These are phyloP conservation scores for Mallotus nudiflorus DNA, from an alignment of 345 rosid genomes.

Conservation along the genomic window DNA sequence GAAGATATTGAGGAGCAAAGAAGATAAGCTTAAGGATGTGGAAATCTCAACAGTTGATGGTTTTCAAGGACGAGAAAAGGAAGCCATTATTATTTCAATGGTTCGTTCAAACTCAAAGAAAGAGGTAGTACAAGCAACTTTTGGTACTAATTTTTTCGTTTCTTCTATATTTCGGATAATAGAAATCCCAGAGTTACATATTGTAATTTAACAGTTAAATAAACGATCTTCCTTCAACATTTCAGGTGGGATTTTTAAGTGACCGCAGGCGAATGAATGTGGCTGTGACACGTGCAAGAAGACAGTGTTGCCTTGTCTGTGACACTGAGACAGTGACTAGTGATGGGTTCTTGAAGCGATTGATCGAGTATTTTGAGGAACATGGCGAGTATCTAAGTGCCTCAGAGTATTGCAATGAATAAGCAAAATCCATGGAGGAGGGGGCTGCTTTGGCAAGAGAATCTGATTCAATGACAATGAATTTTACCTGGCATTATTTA, in stretches of 20 bases:
- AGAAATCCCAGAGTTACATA: neutral
- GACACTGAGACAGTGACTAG: slow-evolving; percentile 81
- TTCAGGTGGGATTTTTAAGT: slow-evolving; percentile 80
- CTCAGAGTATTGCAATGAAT: slow-evolving; percentile 64
- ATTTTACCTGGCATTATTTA: neutral
- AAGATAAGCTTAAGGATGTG: slow-evolving; percentile 69
- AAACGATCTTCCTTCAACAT: slow-evolving; percentile 5
- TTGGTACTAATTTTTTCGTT: neutral
- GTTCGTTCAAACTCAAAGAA: slow-evolving; percentile 89
- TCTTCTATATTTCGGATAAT: slow-evolving; percentile 7
- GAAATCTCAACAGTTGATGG: slow-evolving; percentile 98
- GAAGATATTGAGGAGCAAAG: slow-evolving; percentile 66
- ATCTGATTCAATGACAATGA: neutral
- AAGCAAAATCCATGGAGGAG: slow-evolving; percentile 9
- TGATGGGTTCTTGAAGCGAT: slow-evolving; percentile 71
- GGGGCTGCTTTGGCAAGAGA: slow-evolving; percentile 10
- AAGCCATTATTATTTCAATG: slow-evolving; percentile 92
- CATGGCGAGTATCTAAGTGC: slow-evolving; percentile 91
- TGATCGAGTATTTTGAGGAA: slow-evolving; percentile 85
- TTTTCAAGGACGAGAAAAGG: slow-evolving; percentile 97
- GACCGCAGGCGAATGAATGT: slow-evolving; percentile 91
- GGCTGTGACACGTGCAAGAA: slow-evolving; percentile 90
- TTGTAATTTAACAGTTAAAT: slow-evolving; percentile 8
- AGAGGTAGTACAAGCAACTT: slow-evolving; percentile 49
- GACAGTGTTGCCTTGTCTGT: slow-evolving; percentile 89